Evolutionary conservation across 441 rosid genomes (phyloP).

Genomic region (Euphorbia corollata): DNA sequence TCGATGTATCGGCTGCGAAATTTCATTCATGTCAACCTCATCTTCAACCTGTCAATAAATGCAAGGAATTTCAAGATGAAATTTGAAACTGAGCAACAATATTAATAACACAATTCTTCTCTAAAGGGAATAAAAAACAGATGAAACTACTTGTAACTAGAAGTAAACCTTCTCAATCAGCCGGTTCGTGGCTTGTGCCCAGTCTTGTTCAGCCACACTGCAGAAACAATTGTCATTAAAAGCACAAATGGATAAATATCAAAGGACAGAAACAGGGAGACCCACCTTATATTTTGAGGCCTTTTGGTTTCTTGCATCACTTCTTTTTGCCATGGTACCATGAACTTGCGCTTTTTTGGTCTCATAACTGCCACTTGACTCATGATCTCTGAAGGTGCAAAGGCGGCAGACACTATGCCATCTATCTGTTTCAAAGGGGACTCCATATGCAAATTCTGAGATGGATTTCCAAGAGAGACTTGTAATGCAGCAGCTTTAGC

Average conservation of each 20-base stretch:
- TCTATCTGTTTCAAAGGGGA: slow-evolving; percentile 22
- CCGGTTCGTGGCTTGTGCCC: slow-evolving; percentile 66
- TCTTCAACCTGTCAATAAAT: slow-evolving; percentile 41
- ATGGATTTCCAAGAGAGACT: slow-evolving; percentile 27
- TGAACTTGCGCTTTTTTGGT: slow-evolving; percentile 55
- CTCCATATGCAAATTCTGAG: slow-evolving; percentile 28
- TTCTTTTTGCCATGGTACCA: slow-evolving; percentile 62
- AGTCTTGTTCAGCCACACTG: slow-evolving; percentile 64
- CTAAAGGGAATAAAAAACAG: slow-evolving; percentile 13
- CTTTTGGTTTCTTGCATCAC: slow-evolving; percentile 33
- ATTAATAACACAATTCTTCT: background rate
- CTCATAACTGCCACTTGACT: slow-evolving; percentile 22
- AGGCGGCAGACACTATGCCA: background rate
- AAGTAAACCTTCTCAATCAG: slow-evolving; percentile 65
- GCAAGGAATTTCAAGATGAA: slow-evolving; percentile 22
- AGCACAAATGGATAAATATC: background rate
- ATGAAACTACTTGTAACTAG: slow-evolving; percentile 18
- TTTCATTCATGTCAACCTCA: slow-evolving; percentile 40
- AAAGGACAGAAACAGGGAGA: background rate
- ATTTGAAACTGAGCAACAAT: slow-evolving; percentile 6
- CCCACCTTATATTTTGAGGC: slow-evolving; percentile 48
- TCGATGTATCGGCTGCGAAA: slow-evolving; percentile 30
- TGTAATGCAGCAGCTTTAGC: slow-evolving; percentile 26
- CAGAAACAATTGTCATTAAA: slow-evolving; percentile 16
- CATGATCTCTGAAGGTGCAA: slow-evolving; percentile 22